Percentiles rank a stretch among this genome's conserved stretches.
phyloP scores from a whole-genome alignment of 257 asterid genomes.

The Orobanche coerulescens region DNA sequence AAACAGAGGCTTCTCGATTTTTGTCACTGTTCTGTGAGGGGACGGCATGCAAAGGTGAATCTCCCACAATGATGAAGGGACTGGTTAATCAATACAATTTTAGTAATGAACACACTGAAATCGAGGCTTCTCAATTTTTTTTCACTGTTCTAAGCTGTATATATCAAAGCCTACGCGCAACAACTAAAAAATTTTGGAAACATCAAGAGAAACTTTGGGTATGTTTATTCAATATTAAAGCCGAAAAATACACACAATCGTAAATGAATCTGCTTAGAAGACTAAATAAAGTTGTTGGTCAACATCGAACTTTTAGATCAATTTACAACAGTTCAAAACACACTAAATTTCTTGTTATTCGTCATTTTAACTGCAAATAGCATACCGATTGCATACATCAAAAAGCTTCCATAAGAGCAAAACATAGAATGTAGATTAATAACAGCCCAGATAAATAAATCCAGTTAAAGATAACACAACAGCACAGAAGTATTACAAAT shows the following conservation, averaged over 20 bases:
- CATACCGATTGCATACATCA: neutral
- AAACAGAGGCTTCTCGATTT: no score
- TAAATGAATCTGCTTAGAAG: no score
- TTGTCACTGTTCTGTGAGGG: no score
- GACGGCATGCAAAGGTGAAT: no score
- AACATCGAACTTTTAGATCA: no score
- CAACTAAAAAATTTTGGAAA: neutral
- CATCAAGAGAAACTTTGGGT: neutral
- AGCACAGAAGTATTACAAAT: neutral
- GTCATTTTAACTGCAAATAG: neutral
- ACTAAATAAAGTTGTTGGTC: no score
- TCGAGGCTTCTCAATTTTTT: no score
- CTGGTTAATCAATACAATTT: no score
- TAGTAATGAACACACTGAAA: no score
- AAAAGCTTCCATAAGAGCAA: neutral
- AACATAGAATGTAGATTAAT: neutral
- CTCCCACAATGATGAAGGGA: no score
- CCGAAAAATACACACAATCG: no score
- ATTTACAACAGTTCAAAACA: neutral
- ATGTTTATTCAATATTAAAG: no score
- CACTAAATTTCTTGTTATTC: neutral
- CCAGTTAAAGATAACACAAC: neutral
- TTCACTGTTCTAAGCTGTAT: neutral
- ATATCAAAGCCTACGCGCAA: neutral
- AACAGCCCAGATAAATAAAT: neutral